phyloP scores from a whole-genome alignment of 106 monocot species.

The Iris macrosiphon region DNA sequence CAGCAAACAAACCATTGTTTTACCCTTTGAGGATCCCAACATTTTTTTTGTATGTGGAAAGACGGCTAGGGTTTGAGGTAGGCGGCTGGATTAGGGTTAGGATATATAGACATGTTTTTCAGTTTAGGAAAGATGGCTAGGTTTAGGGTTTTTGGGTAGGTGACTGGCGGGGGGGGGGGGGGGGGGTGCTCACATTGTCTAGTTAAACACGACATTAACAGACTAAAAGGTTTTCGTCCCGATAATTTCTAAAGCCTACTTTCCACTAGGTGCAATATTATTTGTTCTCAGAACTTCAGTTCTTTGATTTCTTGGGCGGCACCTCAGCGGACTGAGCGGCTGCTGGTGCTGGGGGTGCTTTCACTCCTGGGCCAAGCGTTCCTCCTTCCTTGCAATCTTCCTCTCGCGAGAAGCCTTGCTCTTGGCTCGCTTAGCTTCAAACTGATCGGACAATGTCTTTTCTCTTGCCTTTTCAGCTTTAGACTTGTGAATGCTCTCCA shows the following conservation, averaged over 20 bases:
- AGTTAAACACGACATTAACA: no score
- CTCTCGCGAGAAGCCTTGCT: slow-evolving; percentile 41
- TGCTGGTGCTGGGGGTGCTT: not conserved
- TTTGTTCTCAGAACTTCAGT: slow-evolving; percentile 9
- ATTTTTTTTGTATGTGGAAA: no score
- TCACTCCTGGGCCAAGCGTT: slow-evolving; percentile 34
- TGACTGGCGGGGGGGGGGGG: no score
- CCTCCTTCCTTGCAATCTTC: slow-evolving; percentile 41
- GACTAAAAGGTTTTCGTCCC: no score
- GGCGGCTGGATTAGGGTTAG: no score
- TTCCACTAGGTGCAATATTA: not conserved
- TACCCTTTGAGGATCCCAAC: no score
- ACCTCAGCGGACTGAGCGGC: not conserved
- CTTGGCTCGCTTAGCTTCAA: slow-evolving; percentile 44
- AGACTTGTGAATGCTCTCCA: slow-evolving; percentile 49
- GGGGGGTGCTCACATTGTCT: no score
- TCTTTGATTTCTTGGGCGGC: slow-evolving; percentile 30
- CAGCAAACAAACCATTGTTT: no score
- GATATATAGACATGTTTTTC: no score
- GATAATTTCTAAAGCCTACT: not conserved
- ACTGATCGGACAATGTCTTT: slow-evolving; percentile 45
- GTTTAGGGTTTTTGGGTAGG: no score
- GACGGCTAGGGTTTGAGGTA: no score
- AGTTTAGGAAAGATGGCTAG: no score
- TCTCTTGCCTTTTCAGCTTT: slow-evolving; percentile 54